Base-by-base conservation (phyloP, 192 early-diverging fungal genomes). In the Gonapodya prolifera region DNA sequence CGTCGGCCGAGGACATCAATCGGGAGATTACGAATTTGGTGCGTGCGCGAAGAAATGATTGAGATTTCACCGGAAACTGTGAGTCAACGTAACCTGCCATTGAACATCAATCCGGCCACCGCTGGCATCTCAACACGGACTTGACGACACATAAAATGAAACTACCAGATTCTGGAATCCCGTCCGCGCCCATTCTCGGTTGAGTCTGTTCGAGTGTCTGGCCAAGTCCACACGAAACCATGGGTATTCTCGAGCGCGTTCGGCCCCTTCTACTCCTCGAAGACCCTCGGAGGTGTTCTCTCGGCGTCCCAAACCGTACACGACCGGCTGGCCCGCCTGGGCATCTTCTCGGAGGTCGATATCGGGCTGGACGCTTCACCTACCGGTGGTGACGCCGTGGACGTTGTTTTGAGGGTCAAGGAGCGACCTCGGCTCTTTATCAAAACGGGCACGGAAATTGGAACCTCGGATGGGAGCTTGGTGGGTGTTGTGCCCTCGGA, bases 381-480 rank as follows among this genome's bases (percentile, higher is more conserved):
- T n/a, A 81, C 84, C n/a, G 31, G 36, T 29, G 79, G 82, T 0
- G 81, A 77, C n/a, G 28, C 28, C 36, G 75, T 96, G 1, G 91
- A 97, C 82, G 89, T 97, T 30, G 83, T 90, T 1, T 82, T 97
- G 35, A 81, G 80, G 2, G 87, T 93, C 75, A 86, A 91, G 78
- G 93, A 96, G 77, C 84, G 85, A 36, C 86, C 85, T 34, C 85
- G 95, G 69, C 84, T 95, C 34, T 90, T 84, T 81, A 85, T 94
- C 69, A 88, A 86, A 77, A 98, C 96, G 1, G 95, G 95, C 29
- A 94, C 95, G 1, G 94, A 95, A 70, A 87, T 97, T 33, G 94
- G 94, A 23, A 94, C 93, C 76, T 86, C 91, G 74, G 95, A 97
- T 81, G 96, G 94, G 34, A 92, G 85, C 34, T 89, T 93, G 90